phyloP scores from a whole-genome alignment of 257 asterid species.

The Scutellaria minor region DNA sequence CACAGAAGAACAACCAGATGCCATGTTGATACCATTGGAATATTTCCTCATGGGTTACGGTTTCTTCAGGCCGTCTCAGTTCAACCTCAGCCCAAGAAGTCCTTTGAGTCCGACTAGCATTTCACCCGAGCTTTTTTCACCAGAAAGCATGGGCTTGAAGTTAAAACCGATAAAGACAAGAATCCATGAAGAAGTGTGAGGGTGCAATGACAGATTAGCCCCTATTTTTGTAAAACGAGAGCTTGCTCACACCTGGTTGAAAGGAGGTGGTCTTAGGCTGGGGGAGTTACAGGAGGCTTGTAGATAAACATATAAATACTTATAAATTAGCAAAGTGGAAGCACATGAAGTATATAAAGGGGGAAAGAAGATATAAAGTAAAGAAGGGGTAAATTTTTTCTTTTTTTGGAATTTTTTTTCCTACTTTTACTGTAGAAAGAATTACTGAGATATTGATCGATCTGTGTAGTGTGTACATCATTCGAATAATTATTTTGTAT shows the following conservation, averaged over 20 bases:
- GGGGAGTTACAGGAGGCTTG: constrained; percentile 34
- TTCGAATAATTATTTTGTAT: constrained; percentile 36
- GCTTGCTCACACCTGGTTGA: too few species aligned
- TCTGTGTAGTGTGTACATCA: constrained; percentile 30
- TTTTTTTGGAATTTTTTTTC: constrained; percentile 8
- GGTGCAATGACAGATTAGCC: neutral
- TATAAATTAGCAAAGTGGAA: constrained; percentile 34
- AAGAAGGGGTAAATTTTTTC: constrained; percentile 24
- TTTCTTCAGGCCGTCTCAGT: constrained; percentile 55
- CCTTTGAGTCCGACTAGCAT: constrained; percentile 65
- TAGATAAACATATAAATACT: constrained; percentile 43
- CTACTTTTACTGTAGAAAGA: constrained; percentile 39
- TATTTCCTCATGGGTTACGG: constrained; percentile 77
- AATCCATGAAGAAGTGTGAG: constrained; percentile 50
- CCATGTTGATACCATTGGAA: constrained; percentile 74
- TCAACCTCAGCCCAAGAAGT: constrained; percentile 62
- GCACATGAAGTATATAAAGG: constrained; percentile 32
- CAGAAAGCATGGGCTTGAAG: constrained; percentile 75
- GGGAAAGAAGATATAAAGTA: constrained; percentile 32
- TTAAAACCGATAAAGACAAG: constrained; percentile 65
- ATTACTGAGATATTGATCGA: constrained; percentile 30
- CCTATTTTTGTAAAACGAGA: too few species aligned
- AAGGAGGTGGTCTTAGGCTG: neutral
- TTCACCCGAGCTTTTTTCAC: constrained; percentile 71
- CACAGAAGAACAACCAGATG: constrained; percentile 82